Evolutionary conservation across 2,329 filamentous ascomycete genomes (phyloP).

Genomic region (Xenoacremonium recifei): DNA sequence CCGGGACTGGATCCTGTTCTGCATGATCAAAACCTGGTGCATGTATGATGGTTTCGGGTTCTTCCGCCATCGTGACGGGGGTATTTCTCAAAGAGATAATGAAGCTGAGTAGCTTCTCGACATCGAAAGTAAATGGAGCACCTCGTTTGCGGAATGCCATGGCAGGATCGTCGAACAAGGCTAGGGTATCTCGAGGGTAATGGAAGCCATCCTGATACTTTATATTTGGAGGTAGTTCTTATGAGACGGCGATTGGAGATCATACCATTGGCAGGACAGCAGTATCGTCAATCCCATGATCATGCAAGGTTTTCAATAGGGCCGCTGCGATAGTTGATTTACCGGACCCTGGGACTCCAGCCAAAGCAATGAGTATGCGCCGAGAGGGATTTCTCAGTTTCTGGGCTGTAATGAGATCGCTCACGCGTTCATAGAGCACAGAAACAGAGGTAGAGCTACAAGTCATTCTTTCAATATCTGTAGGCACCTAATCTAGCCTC

Average conservation of each 20-base stretch:
- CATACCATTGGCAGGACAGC: constrained; percentile 26
- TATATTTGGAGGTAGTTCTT: neutral
- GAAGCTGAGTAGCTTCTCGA: constrained; percentile 18
- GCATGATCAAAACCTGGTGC: constrained; percentile 43
- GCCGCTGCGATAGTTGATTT: constrained; percentile 26
- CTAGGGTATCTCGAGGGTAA: constrained; percentile 20
- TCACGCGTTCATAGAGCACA: neutral
- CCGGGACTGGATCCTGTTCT: constrained; percentile 1
- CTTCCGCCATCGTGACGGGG: constrained; percentile 19
- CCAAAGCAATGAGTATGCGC: constrained; percentile 25
- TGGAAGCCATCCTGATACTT: constrained; percentile 30
- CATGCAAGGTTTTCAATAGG: constrained; percentile 15
- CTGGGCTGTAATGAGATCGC: neutral
- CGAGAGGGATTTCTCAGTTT: neutral
- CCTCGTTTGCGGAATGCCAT: constrained; percentile 27
- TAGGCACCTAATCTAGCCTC: no score
- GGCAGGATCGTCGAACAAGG: constrained; percentile 17
- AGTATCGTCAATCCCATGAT: constrained; percentile 12
- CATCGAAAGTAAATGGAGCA: constrained; percentile 32
- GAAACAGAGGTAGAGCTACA: no score
- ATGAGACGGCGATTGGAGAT: neutral
- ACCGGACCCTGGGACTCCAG: constrained; percentile 31
- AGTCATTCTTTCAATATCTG: no score
- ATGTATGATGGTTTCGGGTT: constrained; percentile 12
- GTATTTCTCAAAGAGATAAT: constrained; percentile 17